Base-by-base conservation (phyloP, 228 moss, liverwort and hornwort genomes). In the Sphagnum fallax region DNA sequence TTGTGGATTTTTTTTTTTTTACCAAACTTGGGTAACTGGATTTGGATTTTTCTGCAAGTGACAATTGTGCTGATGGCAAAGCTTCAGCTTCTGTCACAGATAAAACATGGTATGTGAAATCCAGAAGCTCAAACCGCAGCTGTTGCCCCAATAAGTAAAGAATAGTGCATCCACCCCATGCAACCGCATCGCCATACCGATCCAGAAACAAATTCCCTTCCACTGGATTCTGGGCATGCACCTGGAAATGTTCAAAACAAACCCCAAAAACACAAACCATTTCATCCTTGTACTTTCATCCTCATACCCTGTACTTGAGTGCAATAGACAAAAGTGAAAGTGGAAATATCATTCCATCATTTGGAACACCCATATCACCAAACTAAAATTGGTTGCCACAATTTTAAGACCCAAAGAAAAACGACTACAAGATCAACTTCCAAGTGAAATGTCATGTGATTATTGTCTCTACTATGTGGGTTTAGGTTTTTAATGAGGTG, bases 151-250 rank as follows among this genome's bases (percentile, higher is more conserved):
- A 66, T 51, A 96, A 72, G 81, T 96, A 92, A 72, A 89, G 80
- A 53, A 96, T 70, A 58, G 95, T 88, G 75, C 95, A 96, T 74
- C 95, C 95, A 59, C 95, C 95, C 95, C 92, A 96, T 58, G 95
- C 84, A 62, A 96, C 89, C 69, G 91, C 91, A 71, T 96, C 95
- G 62, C 95, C 95, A 70, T 89, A 92, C 69, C 85, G 82, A 73
- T 91, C 91, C 76, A 89, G 86, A 80, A 92, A 92, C 12, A 86
- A 87, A 63, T 83, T 80, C 4, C 83, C 80, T 71, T 84, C 84
- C 52, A 74, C 76, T 6, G 84, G 81, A 64, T 74, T 76, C 63
- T 84, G 81, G 70, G 76, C 79, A 62, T 84, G 81, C 15, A 81
- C 84, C 84, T 84, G 76, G 32, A 32, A 32, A 32, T 32, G 1